Base-by-base conservation (phyloP, 768 basidiomycete species). In the Mycena sanguinolenta region DNA sequence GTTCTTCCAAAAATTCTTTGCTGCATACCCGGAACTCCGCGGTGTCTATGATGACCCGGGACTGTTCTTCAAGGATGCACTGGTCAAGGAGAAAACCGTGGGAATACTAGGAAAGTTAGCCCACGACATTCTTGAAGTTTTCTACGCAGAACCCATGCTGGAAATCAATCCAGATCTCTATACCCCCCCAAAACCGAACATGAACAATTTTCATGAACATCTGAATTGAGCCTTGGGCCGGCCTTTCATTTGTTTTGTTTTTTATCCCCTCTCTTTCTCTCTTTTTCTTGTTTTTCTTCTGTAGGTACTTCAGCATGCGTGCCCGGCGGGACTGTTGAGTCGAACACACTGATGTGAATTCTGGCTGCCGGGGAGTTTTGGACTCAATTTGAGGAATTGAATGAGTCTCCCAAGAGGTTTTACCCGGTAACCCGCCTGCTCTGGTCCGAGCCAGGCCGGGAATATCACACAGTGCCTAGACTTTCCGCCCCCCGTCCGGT, bases 241-340 rank as follows among this genome's bases (percentile, higher is more conserved):
- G 44, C 59, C 59, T 55, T 5, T 55, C 32, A 21, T 21, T 55
- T 28, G 2, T 21, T 32, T 49, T 61, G n/a, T 17, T 13, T 49
- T 61, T 16, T 23, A 32, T 38, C 23, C 34, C 38, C 25, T 38
- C 16, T 25, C 4, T 38, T 7, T 54, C 25, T 54, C 21, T 39
- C 34, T 30, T 32, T 38, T 25, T 58, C 9, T 21, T 23, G 38
- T n/a, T 16, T 34, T 12, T 23, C 17, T 32, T 52, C 53, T 34
- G 38, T 63, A 63, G 38, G 57, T 44, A 32, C n/a, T n/a, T 65
- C 44, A 54, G 55, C 63, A 65, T 65, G 54, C 63, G 55, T 58
- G 42, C 54, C 63, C 63, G 25, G 44, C 21, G 42, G 63, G 54
- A 65, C 54, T 65, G 63, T 65, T 65, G 63, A 55, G 63, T 65